Base-by-base conservation (phyloP, 768 basidiomycete species). In the Gloeopeniophorella convolvens region DNA sequence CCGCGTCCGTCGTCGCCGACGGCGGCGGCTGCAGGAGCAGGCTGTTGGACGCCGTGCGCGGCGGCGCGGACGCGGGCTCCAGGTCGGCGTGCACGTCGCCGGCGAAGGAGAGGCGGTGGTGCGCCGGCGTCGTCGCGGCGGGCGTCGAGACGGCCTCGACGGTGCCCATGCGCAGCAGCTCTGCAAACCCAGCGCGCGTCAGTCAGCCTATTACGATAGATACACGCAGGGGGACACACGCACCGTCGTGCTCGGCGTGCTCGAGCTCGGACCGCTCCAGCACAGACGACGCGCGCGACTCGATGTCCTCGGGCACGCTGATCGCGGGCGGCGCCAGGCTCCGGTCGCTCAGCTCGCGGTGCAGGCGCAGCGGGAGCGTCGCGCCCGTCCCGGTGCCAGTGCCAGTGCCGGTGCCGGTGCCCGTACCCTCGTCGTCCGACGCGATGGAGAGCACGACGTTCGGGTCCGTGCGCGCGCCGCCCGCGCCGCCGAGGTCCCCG, bases 71-170 rank as follows among this genome's bases (percentile, higher is more conserved):
- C 15, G n/a, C n/a, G n/a, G n/a, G n/a, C n/a, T n/a, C n/a, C n/a
- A n/a, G n/a, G n/a, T n/a, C n/a, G n/a, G n/a, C n/a, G 15, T 44
- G 27, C 2, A 56, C 50, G 13, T 51, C 47, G 32, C 45, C 54
- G n/a, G 57, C 24, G 33, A 65, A 39, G n/a, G 64, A 62, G 10
- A 66, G 57, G 18, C 60, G 62, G 3, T 55, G 76, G 40, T 70
- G 68, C 24, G 71, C 65, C 3, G 65, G 60, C 3, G 64, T 56
- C 12, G 68, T 66, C n/a, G 72, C 66, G 9, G 74, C 67, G 0
- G 80, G 81, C 1, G 78, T 81, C 9, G 69, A 63, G 3, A 72
- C 62, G 0, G 78, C 72, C 52, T 77, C 78, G 5, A 82, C 68
- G 27, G 68, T 61, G 20, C 79, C 76, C 24, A 82, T 61, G 33